Evolutionary conservation across 2,329 filamentous ascomycete species (phyloP).

Genomic region (Teratosphaeria gauchensis): DNA sequence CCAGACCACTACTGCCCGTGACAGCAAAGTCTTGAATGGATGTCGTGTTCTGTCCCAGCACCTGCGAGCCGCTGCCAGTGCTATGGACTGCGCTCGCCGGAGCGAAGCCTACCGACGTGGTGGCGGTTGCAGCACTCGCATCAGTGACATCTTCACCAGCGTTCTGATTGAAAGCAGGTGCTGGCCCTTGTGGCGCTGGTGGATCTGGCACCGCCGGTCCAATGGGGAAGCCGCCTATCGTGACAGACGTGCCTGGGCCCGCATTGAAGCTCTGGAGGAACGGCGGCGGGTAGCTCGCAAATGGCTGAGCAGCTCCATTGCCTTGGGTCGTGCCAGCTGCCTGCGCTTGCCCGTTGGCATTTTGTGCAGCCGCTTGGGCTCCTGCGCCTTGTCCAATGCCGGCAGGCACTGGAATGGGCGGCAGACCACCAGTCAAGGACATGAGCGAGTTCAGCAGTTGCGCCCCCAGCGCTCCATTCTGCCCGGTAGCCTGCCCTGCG

Average conservation of each 20-base stretch:
- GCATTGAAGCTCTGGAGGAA: neutral
- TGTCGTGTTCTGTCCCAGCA: neutral
- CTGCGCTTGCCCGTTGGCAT: neutral
- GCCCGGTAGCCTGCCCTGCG: neutral
- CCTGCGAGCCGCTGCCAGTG: neutral
- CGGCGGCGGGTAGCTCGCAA: too few species aligned
- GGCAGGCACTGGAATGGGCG: neutral
- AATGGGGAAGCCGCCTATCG: too few species aligned
- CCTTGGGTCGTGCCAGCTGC: neutral
- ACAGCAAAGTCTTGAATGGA: neutral
- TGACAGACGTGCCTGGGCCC: neutral
- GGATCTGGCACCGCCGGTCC: neutral
- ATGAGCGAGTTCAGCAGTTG: neutral
- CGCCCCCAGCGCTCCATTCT: neutral
- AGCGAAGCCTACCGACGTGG: neutral
- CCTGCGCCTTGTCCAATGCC: neutral
- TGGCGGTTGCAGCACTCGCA: neutral
- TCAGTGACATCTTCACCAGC: neutral
- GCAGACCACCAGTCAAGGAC: neutral
- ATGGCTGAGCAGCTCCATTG: neutral
- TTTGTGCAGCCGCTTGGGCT: neutral
- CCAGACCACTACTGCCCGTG: neutral
- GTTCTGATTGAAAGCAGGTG: neutral
- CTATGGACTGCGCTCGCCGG: neutral
- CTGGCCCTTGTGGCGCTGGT: neutral